Conservation (phyloP, 306 rosid species). For the Erythrophleum fordii region DNA sequence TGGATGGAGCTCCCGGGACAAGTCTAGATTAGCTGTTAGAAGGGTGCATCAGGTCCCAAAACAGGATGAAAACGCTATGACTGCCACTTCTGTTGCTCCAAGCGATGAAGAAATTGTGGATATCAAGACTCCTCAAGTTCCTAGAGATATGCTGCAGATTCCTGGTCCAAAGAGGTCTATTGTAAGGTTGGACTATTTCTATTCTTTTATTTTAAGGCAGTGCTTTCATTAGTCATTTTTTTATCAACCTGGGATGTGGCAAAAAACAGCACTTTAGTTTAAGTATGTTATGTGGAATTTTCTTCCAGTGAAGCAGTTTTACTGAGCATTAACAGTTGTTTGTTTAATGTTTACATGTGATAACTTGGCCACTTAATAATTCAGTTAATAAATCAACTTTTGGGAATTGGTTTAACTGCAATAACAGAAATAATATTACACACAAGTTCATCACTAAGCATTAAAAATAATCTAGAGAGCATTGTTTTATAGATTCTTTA, state of each 20-base stretch:
- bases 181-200: constrained; percentile 60
- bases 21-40: constrained; percentile 66
- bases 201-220: constrained; percentile 12
- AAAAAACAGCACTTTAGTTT: constrained; percentile 10
- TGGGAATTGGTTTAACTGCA: background rate
- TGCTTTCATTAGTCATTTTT: constrained; percentile 30
- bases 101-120: constrained; percentile 85
- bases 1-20: constrained; percentile 94
- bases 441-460: background rate
- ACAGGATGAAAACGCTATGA: constrained; percentile 65
- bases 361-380: background rate
- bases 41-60: constrained; percentile 63
- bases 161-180: constrained; percentile 71
- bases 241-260: constrained; percentile 25
- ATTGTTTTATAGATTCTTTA: background rate
- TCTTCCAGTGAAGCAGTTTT: constrained; percentile 24
- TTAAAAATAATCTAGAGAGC: background rate
- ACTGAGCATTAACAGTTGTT: constrained; percentile 11
- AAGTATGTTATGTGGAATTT: background rate
- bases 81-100: constrained; percentile 47
- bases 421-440: background rate
- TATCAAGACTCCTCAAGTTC: constrained; percentile 60
- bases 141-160: constrained; percentile 57
- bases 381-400: background rate
- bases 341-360: background rate